Conservation (phyloP, 2,329 filamentous ascomycete species). For the Fusarium sp. region DNA sequence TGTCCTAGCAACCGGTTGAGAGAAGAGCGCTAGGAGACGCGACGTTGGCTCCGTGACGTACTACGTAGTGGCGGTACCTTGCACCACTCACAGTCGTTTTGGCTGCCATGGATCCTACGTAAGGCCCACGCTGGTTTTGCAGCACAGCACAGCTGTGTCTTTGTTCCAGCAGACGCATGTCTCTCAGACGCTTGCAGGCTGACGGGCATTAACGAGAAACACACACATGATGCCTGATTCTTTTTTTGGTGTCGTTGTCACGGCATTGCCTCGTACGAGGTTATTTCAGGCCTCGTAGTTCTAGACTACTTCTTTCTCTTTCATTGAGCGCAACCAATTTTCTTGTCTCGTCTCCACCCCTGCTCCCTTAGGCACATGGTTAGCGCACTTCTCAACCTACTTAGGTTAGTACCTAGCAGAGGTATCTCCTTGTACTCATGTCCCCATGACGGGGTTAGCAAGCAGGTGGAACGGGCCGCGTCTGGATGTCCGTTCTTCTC, state of each 20-base stretch:
- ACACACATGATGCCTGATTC: background rate
- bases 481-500: slow-evolving; percentile 6
- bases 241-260: background rate
- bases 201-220: background rate
- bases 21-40: no score
- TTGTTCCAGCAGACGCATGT: slow-evolving; percentile 20
- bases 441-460: slow-evolving; percentile 1
- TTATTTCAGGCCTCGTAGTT: background rate
- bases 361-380: background rate
- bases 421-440: slow-evolving; percentile 19
- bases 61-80: no score
- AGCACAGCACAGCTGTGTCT: background rate
- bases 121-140: background rate
- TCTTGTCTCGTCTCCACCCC: background rate
- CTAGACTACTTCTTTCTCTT: background rate
- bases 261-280: background rate
- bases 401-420: background rate
- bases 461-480: slow-evolving; percentile 31
- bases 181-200: slow-evolving; percentile 20
- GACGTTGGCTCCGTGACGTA: no score
- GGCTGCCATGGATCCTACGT: no score
- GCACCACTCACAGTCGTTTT: no score
- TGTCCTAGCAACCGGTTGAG: background rate
- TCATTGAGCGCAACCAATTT: background rate
- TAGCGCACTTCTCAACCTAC: no score